Evolutionary conservation across 345 rosid species (phyloP).

Genomic region (Citrus mangshanensis): DNA sequence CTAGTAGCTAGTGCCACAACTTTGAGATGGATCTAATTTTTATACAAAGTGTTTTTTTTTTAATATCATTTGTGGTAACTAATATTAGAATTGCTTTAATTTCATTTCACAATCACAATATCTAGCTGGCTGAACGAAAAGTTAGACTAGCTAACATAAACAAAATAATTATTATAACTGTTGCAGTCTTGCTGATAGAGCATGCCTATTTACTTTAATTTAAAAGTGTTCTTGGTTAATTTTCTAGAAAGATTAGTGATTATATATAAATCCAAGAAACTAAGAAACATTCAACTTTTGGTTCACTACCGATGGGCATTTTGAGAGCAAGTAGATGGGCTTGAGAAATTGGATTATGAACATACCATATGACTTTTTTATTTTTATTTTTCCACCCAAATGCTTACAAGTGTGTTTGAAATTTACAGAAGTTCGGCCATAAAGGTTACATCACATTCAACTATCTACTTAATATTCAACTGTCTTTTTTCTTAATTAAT

Average conservation of each 20-base stretch:
- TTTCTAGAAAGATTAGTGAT: background rate
- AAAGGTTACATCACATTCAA: too few relatives aligned
- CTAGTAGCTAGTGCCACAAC: background rate
- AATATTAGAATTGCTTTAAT: background rate
- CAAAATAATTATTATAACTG: background rate
- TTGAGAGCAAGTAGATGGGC: background rate
- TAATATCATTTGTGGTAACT: background rate
- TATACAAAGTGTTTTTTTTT: background rate
- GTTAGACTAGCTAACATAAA: background rate
- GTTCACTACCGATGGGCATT: background rate
- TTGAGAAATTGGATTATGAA: background rate
- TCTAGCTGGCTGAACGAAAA: background rate
- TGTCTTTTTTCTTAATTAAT: too few relatives aligned
- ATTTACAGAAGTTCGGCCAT: too few relatives aligned
- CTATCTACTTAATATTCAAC: too few relatives aligned
- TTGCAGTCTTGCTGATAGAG: background rate
- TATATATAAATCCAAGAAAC: background rate
- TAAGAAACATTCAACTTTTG: background rate
- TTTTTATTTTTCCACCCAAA: too few relatives aligned
- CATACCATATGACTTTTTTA: too few relatives aligned
- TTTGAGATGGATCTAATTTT: background rate
- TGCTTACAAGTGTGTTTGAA: too few relatives aligned
- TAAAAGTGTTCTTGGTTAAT: background rate
- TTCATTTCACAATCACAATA: background rate
- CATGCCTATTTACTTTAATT: background rate